Evolutionary conservation across 225 moss, liverwort and hornwort genomes (phyloP), one percentile per base, ranked within the genome.

Genomic region (Ulota crispa): DNA sequence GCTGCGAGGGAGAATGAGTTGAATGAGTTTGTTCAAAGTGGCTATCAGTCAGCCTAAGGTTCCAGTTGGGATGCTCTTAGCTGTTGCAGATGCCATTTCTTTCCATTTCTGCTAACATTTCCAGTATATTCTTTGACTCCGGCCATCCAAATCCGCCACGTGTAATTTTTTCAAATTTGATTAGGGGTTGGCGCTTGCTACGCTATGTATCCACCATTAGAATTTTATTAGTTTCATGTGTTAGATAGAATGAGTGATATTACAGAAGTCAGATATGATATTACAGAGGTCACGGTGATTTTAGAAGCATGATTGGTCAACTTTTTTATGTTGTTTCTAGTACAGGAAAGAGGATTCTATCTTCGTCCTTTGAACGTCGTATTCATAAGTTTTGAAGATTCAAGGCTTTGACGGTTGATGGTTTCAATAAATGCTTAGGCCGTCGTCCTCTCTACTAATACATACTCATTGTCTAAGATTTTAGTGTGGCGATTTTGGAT

Each of bases 31-130:
- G 70, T 96, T 96, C 89, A 96, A 96, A 75, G 93, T 96, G 82
- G 96, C 96, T 64, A 94, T 94, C 88, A 94, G 92, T 78, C 94
- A 94, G 85, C 94, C 96, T 12, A 94, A 96, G 84, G 94, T 94
- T 64, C 96, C 94, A 32, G 56, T 94, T 77, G 94, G 93, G 90
- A 91, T 81, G 84, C 89, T 81, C 82, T 41, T 83, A 23, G 26
- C 27, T 78, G 76, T 76, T 76, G 64, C 79, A 70, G 20, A 70
- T 68, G 67, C 67, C 7, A 23, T 34, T n/a, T 63, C 42, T 12
- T 10, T 12, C 34, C 43, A 56, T 41, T 56, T 50, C 9, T 63
- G 83, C 20, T 18, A n/a, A 63, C 69, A 32, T 71, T 59, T 3
- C 4, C 47, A 20, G 20, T 47, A 4, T n/a, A 9, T 39, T 39